These are phyloP conservation scores for Larix sibirica DNA, from an alignment of 83 land plant genomes.

Conservation along the genomic window DNA sequence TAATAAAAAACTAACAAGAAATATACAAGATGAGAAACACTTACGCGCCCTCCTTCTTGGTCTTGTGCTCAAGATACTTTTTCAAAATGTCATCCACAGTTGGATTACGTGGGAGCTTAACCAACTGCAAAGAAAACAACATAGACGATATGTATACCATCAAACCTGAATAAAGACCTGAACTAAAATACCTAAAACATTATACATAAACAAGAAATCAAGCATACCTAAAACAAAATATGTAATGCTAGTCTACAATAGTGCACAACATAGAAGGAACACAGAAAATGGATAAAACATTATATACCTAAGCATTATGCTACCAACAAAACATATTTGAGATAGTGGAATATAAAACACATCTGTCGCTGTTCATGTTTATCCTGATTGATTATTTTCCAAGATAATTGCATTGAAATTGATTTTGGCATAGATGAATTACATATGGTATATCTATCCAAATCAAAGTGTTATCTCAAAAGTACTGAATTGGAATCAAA, in stretches of 20 bases:
- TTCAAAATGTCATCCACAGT: conserved; percentile 87
- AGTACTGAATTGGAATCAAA: not conserved
- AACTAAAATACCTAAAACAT: not conserved
- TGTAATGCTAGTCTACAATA: not conserved
- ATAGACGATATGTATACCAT: not conserved
- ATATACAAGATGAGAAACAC: conserved; percentile 22
- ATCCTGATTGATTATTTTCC: not conserved
- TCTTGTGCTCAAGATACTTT: conserved; percentile 80
- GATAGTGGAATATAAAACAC: not conserved
- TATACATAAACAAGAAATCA: not conserved
- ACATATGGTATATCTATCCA: not conserved
- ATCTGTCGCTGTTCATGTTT: not conserved
- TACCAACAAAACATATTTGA: not conserved
- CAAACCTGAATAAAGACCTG: not conserved
- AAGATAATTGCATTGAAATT: not conserved
- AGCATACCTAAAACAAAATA: not conserved
- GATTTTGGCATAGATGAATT: not conserved
- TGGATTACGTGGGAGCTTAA: conserved; percentile 89
- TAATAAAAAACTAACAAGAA: not conserved
- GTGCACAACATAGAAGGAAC: not conserved
- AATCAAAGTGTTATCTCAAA: not conserved
- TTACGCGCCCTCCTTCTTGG: conserved; percentile 77
- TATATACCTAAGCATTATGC: not conserved
- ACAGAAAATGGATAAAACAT: not conserved
- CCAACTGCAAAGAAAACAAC: conserved; percentile 57